These are phyloP conservation scores for Aspergillus tubingensis DNA, from an alignment of 2,329 filamentous ascomycete genomes.

Conservation along the genomic window DNA sequence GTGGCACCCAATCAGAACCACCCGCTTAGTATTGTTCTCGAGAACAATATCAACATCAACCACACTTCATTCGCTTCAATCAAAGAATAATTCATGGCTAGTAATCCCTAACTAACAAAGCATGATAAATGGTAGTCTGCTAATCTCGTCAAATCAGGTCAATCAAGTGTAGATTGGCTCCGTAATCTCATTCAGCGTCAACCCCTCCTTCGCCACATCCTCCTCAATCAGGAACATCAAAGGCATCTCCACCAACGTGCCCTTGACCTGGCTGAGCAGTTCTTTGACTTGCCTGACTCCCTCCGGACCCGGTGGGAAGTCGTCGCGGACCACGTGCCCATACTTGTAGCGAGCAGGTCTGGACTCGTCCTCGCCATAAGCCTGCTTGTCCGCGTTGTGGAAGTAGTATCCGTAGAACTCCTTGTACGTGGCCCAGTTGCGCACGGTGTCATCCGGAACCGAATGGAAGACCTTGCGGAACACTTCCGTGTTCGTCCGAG, in stretches of 20 bases:
- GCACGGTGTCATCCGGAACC: constrained; percentile 60
- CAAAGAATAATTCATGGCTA: constrained; percentile 1
- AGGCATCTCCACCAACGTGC: constrained; percentile 85
- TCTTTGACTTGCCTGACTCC: constrained; percentile 74
- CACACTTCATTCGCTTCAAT: not conserved
- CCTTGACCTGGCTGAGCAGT: constrained; percentile 65
- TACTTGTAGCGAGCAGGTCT: constrained; percentile 66
- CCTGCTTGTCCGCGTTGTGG: constrained; percentile 44
- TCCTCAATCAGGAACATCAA: constrained; percentile 81
- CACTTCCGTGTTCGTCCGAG: constrained; percentile 60
- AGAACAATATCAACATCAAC: constrained; percentile 19
- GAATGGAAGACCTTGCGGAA: constrained; percentile 65
- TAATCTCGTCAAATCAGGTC: constrained; percentile 49
- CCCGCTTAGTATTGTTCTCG: constrained; percentile 20
- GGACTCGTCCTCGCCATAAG: constrained; percentile 47
- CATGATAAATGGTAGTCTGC: not conserved
- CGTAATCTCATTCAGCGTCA: constrained; percentile 71
- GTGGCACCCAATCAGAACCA: not conserved
- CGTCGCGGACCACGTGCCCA: constrained; percentile 81
- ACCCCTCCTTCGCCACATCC: constrained; percentile 81
- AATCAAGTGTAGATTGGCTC: constrained; percentile 68
- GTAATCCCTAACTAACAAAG: constrained; percentile 6
- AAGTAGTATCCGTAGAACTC: constrained; percentile 65
- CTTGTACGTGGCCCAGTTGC: constrained; percentile 63
- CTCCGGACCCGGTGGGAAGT: constrained; percentile 63